Evolutionary conservation across 768 basidiomycete genomes (phyloP).

Genomic region (Chalciporus sphaerocephalus): DNA sequence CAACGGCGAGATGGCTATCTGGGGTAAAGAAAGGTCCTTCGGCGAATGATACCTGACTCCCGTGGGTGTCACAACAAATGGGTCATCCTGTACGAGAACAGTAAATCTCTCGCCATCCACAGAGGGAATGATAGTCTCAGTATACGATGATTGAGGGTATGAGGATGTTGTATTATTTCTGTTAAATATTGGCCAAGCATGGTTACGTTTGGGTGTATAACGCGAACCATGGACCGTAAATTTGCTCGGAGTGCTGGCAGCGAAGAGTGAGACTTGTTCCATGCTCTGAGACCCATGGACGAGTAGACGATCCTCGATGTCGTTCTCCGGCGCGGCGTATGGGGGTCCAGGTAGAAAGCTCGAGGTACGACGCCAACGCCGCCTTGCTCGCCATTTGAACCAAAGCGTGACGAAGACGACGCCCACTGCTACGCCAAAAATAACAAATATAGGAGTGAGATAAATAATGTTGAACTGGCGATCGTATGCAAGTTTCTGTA

Average conservation of each 20-base stretch:
- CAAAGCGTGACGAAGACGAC: conserved; percentile 7
- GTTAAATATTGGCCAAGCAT: conserved; percentile 9
- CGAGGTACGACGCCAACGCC: conserved; percentile 9
- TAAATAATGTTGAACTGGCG: conserved; percentile 24
- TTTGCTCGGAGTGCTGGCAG: conserved; percentile 28
- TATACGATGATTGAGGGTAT: conserved; percentile 1
- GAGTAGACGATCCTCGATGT: conserved; percentile 12
- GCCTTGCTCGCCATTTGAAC: conserved; percentile 11
- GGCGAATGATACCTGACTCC: background rate
- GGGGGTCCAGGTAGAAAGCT: conserved; percentile 25
- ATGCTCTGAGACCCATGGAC: conserved; percentile 20
- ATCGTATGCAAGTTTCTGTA: conserved; percentile 19
- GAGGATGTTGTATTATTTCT: background rate
- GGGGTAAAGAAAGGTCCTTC: conserved; percentile 1
- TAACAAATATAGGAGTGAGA: conserved; percentile 25
- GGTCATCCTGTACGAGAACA: conserved; percentile 22
- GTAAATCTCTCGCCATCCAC: conserved; percentile 22
- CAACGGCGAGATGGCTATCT: conserved; percentile 3
- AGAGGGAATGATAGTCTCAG: conserved; percentile 18
- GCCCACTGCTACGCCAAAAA: conserved; percentile 25
- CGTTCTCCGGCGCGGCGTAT: conserved; percentile 21
- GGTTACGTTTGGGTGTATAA: conserved; percentile 16
- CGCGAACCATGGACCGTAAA: conserved; percentile 26
- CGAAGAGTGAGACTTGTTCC: conserved; percentile 26
- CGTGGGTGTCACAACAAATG: conserved; percentile 14